Percentiles rank a stretch among this genome's conserved stretches.
phyloP scores from a whole-genome alignment of 768 basidiomycete species.

The Ramaria rubella region DNA sequence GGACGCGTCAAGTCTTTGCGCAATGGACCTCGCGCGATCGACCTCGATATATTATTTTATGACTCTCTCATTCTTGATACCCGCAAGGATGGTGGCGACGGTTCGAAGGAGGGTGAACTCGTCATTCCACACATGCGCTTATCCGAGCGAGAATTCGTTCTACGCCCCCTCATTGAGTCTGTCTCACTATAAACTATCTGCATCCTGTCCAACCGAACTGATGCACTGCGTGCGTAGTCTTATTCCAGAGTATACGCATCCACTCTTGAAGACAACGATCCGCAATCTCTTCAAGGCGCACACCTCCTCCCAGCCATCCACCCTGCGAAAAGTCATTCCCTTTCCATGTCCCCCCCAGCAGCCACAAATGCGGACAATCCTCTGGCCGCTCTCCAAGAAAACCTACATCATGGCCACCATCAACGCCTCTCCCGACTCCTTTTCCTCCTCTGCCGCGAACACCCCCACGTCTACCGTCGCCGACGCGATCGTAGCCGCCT shows the following conservation, averaged over 20 bases:
- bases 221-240: conserved; percentile 46
- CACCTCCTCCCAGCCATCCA: conserved; percentile 22
- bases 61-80: conserved; percentile 56
- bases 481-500: conserved; percentile 42
- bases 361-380: conserved; percentile 13
- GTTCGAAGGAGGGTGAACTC: conserved; percentile 54
- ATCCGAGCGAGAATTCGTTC: conserved; percentile 84
- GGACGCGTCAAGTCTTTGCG: conserved; percentile 74
- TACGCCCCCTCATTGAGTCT: conserved; percentile 84
- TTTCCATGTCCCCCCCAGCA: conserved; percentile 42
- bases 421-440: conserved; percentile 92
- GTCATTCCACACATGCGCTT: conserved; percentile 81
- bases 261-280: conserved; percentile 43
- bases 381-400: conserved; percentile 23
- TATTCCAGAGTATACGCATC: conserved; percentile 69
- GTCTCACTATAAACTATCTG: conserved; percentile 23
- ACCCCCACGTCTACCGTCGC: conserved; percentile 40
- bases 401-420: conserved; percentile 88
- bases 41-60: conserved; percentile 83
- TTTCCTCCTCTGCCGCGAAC: conserved; percentile 77
- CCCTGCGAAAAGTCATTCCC: conserved; percentile 69
- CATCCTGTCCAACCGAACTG: neutral
- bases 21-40: conserved; percentile 85
- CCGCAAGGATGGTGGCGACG: conserved; percentile 41
- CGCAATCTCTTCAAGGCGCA: conserved; percentile 39